A percentile compares a stretch with the other conserved stretches of the same genome.
These are phyloP conservation scores for Cyclotella choctawhatcheeana DNA, from an alignment of 108 stramenopile species.

Conservation along the genomic window DNA sequence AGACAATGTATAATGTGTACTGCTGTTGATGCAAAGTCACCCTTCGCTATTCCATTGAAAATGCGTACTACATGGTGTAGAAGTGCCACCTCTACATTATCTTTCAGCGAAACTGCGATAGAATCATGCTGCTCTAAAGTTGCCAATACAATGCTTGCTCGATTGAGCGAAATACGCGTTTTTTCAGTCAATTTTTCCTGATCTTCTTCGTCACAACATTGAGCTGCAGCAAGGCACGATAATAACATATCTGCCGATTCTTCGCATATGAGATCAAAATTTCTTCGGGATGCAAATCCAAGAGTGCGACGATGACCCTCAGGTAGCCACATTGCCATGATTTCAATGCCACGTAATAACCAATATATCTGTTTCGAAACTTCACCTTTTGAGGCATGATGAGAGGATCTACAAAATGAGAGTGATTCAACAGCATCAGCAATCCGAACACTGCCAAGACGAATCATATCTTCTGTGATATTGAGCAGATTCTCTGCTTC, in stretches of 20 bases:
- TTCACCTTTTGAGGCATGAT: constrained; percentile 37
- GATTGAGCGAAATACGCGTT: neutral
- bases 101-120: constrained; percentile 35
- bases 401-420: constrained; percentile 55
- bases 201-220: constrained; percentile 1
- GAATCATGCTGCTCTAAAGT: constrained; percentile 31
- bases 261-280: constrained; percentile 49
- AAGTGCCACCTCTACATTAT: constrained; percentile 40
- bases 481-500: constrained; percentile 64
- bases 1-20: constrained; percentile 64
- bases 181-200: neutral
- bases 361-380: constrained; percentile 56
- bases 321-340: constrained; percentile 51
- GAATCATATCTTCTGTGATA: constrained; percentile 54
- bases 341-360: constrained; percentile 71
- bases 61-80: constrained; percentile 57
- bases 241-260: constrained; percentile 38
- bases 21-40: constrained; percentile 48
- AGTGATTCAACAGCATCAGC: constrained; percentile 77
- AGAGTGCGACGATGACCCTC: constrained; percentile 33
- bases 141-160: constrained; percentile 33
- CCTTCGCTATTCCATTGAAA: constrained; percentile 52
- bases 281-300: constrained; percentile 44
- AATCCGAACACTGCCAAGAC: constrained; percentile 58
- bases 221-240: constrained; percentile 27